Evolutionary conservation across 2,329 filamentous ascomycete species (phyloP).

Genomic region (Alternaria angustiovoidea): DNA sequence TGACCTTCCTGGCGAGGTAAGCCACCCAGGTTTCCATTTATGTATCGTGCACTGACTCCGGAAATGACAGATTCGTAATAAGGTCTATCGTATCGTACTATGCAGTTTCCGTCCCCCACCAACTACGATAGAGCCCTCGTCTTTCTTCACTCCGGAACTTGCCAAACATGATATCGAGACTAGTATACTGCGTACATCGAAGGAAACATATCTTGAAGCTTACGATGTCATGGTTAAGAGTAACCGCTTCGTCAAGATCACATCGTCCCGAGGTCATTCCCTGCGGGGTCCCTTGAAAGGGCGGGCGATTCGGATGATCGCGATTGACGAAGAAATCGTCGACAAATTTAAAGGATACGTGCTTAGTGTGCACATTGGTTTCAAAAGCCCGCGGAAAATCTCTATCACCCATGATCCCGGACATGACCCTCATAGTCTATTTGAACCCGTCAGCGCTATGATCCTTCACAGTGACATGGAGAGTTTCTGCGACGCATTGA

Average conservation of each 20-base stretch:
- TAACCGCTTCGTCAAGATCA: constrained; percentile 25
- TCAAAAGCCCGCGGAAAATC: background rate
- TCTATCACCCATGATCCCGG: background rate
- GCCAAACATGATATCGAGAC: constrained; percentile 2
- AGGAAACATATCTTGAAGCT: constrained; percentile 6
- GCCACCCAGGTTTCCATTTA: no score
- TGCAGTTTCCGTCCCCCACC: background rate
- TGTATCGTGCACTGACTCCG: background rate
- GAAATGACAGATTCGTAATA: constrained; percentile 1
- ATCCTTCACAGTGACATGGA: constrained; percentile 24
- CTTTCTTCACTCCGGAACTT: background rate
- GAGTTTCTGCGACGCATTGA: constrained; percentile 18
- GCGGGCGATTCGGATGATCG: constrained; percentile 15
- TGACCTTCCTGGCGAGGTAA: constrained; percentile 12
- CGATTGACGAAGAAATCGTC: background rate
- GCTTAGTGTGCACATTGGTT: constrained; percentile 17
- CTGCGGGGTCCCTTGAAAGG: constrained; percentile 6
- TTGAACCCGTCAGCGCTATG: constrained; percentile 12
- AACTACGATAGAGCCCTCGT: background rate
- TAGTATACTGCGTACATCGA: constrained; percentile 3
- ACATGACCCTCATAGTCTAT: background rate
- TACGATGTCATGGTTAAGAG: constrained; percentile 9
- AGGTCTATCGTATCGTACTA: constrained; percentile 1
- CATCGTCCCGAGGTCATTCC: constrained; percentile 10
- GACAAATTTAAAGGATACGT: constrained; percentile 23